Percentiles rank a stretch among this genome's conserved stretches.
These are phyloP conservation scores for Cyclotella cryptica DNA, from an alignment of 108 stramenopile genomes.

Conservation along the genomic window DNA sequence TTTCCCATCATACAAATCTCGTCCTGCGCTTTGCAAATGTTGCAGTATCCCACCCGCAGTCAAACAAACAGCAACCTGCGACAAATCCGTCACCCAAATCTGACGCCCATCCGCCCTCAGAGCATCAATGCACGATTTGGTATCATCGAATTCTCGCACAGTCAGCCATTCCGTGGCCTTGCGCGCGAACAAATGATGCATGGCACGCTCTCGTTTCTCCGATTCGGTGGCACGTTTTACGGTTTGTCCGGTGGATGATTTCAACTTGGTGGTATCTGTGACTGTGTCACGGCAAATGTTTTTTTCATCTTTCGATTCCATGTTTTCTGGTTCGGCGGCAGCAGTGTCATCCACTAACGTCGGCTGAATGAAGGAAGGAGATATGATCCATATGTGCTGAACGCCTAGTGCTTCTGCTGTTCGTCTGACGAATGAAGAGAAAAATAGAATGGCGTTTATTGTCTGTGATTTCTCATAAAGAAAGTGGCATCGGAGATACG, in stretches of 20 bases:
- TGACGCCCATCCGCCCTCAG: conserved; percentile 61
- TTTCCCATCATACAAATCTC: conserved; percentile 33
- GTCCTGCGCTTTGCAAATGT: conserved; percentile 8
- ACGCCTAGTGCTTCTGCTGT: conserved; percentile 90
- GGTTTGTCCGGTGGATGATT: conserved; percentile 28
- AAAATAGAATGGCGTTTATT: not conserved
- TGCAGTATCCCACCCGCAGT: conserved; percentile 44
- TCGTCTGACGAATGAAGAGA: conserved; percentile 55
- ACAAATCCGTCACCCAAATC: conserved; percentile 89
- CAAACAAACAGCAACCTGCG: conserved; percentile 78
- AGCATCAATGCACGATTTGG: conserved; percentile 70
- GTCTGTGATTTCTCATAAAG: not conserved
- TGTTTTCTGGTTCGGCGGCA: not conserved
- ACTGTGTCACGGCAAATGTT: conserved; percentile 5
- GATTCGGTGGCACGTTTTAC: conserved; percentile 54
- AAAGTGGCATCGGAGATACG: not conserved
- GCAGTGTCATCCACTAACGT: conserved; percentile 27
- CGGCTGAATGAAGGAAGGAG: conserved; percentile 59
- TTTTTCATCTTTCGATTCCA: conserved; percentile 16
- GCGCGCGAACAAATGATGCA: conserved; percentile 88
- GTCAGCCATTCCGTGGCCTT: conserved; percentile 90
- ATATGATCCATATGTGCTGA: conserved; percentile 83
- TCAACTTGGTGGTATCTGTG: conserved; percentile 30
- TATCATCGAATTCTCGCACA: conserved; percentile 74
- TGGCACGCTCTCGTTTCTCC: conserved; percentile 64